Base-by-base conservation (phyloP, 116 monocot species). In the Papilionanthe hybrid region DNA sequence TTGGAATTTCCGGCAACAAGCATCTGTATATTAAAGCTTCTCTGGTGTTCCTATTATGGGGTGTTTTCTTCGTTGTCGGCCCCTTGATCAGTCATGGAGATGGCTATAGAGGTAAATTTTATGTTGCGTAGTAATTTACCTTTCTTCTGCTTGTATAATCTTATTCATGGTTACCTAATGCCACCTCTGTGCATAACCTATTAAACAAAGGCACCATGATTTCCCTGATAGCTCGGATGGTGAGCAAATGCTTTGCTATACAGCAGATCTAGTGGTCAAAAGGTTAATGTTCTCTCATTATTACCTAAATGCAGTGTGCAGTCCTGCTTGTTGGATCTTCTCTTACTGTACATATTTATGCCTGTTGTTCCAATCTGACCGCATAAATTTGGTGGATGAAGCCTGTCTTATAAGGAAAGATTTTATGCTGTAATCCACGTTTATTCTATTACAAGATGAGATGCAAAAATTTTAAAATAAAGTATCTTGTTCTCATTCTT, bases 51-150 rank as follows among this genome's bases (percentile, higher is more conserved):
- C 71, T 87, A 17, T 83, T 76, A 19, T 95, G 95, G 91, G 78
- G 82, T 28, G 55, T 91, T 22, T n/a, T 93, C 57, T 87, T 78
- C 50, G 48, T 91, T 27, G 85, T 92, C 72, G 84, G 79, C 72
- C 83, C 83, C 10, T 79, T 90, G 76, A 79, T 90, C 82, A 86
- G 84, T 67, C 80, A 81, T 10, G 91, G 93, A n/a, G 81, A 91
- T 79, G 81, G 86, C 50, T 84, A 65, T 72, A 81, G 32, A 86
- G 92, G 95, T 95, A 82, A 75, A 67, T 37, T 42, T 78, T 60
- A 41, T 78, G 9, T 15, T 63, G 43, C 7, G 9, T n/a, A 13
- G 7, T 44, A 9, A n/a, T 73, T 73, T 73, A 37, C 48, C 12
- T 20, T 47, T 66, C n/a, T 25, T 13, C 1, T 29, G 42, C n/a